phyloP scores from a whole-genome alignment of 306 rosid species.

The Dalbergia cultrata region DNA sequence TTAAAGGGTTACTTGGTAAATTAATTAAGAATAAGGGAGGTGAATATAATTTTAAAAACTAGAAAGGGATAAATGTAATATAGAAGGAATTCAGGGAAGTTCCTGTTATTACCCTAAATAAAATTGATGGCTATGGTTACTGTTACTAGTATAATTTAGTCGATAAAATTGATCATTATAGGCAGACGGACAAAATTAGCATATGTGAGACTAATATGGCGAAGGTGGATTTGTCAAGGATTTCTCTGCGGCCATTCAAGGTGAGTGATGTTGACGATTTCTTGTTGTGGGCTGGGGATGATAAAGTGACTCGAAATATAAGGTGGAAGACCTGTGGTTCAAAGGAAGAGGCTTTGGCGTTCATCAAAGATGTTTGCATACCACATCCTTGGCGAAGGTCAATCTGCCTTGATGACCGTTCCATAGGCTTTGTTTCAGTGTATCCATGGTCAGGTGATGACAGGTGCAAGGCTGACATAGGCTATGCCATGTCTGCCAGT shows the following conservation, averaged over 20 bases:
- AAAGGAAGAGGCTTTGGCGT: conserved; percentile 61
- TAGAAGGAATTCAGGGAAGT: too few relatives aligned
- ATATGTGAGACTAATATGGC: conserved; percentile 29
- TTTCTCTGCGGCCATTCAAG: conserved; percentile 62
- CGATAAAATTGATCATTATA: not conserved
- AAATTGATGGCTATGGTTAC: too few relatives aligned
- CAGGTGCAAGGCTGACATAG: conserved; percentile 62
- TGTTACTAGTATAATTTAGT: too few relatives aligned
- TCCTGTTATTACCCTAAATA: too few relatives aligned
- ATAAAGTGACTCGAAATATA: conserved; percentile 49
- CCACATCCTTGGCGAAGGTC: conserved; percentile 75
- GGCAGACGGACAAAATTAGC: not conserved
- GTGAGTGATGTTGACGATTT: conserved; percentile 64
- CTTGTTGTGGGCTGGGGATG: conserved; percentile 68
- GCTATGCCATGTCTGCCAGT: conserved; percentile 53
- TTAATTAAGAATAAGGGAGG: too few relatives aligned
- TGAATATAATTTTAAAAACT: too few relatives aligned
- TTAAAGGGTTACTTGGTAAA: too few relatives aligned
- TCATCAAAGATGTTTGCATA: conserved; percentile 66
- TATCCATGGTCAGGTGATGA: conserved; percentile 54
- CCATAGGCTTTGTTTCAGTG: conserved; percentile 57
- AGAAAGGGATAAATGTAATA: too few relatives aligned
- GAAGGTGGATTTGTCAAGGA: conserved; percentile 34
- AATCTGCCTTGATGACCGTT: conserved; percentile 61
- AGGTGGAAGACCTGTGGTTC: conserved; percentile 53